Base-by-base conservation (phyloP, 106 monocot genomes). In the Allium sativum region DNA sequence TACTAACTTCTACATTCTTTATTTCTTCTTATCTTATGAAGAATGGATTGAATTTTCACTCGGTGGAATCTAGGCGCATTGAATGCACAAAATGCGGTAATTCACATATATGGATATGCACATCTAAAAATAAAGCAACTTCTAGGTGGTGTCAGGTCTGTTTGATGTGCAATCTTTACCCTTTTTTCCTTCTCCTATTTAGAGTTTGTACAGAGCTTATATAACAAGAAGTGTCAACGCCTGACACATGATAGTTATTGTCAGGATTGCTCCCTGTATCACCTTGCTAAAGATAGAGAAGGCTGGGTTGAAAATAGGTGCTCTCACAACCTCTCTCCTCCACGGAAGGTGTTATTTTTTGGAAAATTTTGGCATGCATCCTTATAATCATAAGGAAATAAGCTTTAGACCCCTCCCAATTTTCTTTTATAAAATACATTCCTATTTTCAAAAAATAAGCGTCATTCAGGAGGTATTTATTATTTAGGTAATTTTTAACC, bases 91-190 rank as follows among this genome's bases (percentile, higher is more conserved):
- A 91, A 47, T 98, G 91, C 80, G 87, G 85, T 15, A 78, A 91
- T 69, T 74, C 79, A 53, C 96, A 98, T 78, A 58, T 88, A 21
- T 98, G 96, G 96, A 81, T 98, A 61, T 98, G 96, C 42, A 87
- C 91, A 3, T 80, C 68, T 31, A 84, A 84, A 81, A 82, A 61
- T 51, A 98, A 98, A 78, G 48, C 78, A 18, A 82, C 67, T 66
- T 91, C 96, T 64, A 79, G 96, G 61, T 98, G 91, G 87, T 98
- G 96, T 67, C 96, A 98, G 84, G 96, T 98, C 19, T 68, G 76
- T 31, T 5, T 31, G 5, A 2, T 31, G 31, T 31, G 31, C 0
- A 31, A 31, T 31, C 31, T 5, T 31, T 31, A 31, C 31, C 31
- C 31, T 31, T 5, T 31, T n/a, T n/a, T n/a, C n/a, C n/a, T n/a